Conservation (phyloP, 129 eudicot genomes). For the Ambrosia trifida region DNA sequence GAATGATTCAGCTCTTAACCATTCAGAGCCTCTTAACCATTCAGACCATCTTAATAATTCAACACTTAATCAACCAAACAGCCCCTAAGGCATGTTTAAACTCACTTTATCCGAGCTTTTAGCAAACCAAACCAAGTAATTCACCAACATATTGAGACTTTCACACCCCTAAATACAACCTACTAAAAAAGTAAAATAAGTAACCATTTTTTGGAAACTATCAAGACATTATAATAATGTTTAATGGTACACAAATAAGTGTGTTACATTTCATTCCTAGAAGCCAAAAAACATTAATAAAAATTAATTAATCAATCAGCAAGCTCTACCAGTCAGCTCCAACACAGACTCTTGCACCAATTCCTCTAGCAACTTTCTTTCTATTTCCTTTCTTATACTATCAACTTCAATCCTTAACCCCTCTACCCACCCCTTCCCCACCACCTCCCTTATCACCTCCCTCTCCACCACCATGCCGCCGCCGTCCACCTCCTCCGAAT, state of each 20-base stretch:
- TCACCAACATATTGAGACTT: too few relatives aligned
- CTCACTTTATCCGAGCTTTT: too few relatives aligned
- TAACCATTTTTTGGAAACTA: slow-evolving; percentile 27
- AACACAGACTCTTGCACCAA: slow-evolving; percentile 68
- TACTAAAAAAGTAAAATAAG: background rate
- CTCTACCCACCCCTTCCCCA: slow-evolving; percentile 69
- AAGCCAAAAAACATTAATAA: background rate
- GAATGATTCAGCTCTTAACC: too few relatives aligned
- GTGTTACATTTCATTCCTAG: slow-evolving; percentile 19
- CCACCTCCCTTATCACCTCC: slow-evolving; percentile 68
- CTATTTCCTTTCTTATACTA: slow-evolving; percentile 63
- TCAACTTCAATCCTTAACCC: slow-evolving; percentile 54
- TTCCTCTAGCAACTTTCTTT: slow-evolving; percentile 74
- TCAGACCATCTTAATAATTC: too few relatives aligned
- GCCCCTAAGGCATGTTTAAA: too few relatives aligned
- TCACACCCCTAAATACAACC: background rate
- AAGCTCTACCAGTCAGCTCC: slow-evolving; percentile 53
- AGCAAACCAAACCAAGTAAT: too few relatives aligned
- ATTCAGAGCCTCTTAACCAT: too few relatives aligned
- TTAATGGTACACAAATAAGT: slow-evolving; percentile 44
- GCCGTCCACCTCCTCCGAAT: slow-evolving; percentile 36
- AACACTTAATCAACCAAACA: too few relatives aligned
- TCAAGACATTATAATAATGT: slow-evolving; percentile 34
- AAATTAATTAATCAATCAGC: slow-evolving; percentile 15
- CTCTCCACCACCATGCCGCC: slow-evolving; percentile 37